Evolutionary conservation across 176 grass and related monocot genomes (phyloP).

Genomic region (Pontederia crassipes): DNA sequence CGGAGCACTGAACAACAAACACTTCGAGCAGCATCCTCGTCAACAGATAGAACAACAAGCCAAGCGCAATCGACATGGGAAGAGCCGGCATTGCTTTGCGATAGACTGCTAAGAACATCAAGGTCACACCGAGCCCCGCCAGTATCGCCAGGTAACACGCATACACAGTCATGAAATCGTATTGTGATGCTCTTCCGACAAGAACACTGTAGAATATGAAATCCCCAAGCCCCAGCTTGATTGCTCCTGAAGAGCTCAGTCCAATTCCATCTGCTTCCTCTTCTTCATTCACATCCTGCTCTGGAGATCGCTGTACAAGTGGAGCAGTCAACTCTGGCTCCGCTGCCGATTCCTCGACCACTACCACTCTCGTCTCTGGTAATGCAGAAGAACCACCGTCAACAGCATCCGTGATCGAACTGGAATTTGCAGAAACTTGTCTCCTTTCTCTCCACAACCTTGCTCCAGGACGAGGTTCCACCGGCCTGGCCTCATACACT

Average conservation of each 20-base stretch:
- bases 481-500: constrained; percentile 71
- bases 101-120: constrained; percentile 16
- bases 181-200: constrained; percentile 77
- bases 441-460: constrained; percentile 54
- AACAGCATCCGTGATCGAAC: constrained; percentile 22
- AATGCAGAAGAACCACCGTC: constrained; percentile 12
- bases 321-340: constrained; percentile 31
- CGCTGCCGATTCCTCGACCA: constrained; percentile 10
- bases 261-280: constrained; percentile 60
- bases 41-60: constrained; percentile 71
- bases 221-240: constrained; percentile 90
- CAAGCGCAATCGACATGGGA: constrained; percentile 27
- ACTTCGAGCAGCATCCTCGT: constrained; percentile 33
- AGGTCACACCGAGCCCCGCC: constrained; percentile 9
- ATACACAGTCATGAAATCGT: constrained; percentile 92
- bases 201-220: constrained; percentile 97
- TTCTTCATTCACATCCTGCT: constrained; percentile 13
- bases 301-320: constrained; percentile 24
- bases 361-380: constrained; percentile 24
- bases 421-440: constrained; percentile 19
- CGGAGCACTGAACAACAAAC: constrained; percentile 26
- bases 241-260: constrained; percentile 56
- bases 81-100: constrained; percentile 19
- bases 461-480: constrained; percentile 38
- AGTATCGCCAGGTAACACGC: constrained; percentile 18